Percentiles rank a stretch among this genome's conserved stretches.
Evolutionary conservation across 225 moss, liverwort and hornwort genomes (phyloP).

Genomic region (Neckera pumila): DNA sequence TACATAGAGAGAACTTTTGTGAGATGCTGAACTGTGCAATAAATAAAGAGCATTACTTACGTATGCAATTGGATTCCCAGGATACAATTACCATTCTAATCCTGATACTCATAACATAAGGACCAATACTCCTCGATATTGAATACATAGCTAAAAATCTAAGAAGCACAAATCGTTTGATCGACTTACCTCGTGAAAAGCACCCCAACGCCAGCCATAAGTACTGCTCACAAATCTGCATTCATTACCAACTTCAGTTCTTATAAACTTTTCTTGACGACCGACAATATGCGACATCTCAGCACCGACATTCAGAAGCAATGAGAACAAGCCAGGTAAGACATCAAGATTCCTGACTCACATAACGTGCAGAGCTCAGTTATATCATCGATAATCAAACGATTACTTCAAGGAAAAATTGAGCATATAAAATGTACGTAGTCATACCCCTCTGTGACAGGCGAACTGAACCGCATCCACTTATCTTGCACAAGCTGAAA

Average conservation of each 20-base stretch:
- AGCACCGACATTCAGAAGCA: not conserved
- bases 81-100: not conserved
- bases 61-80: not conserved
- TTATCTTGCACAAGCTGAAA: constrained; percentile 51
- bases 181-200: constrained; percentile 70
- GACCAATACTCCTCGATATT: not conserved
- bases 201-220: constrained; percentile 92
- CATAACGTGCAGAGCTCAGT: not conserved
- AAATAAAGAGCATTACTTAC: not conserved
- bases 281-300: not conserved
- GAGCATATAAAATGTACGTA: not conserved
- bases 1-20: not conserved
- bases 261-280: not conserved
- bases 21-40: not conserved
- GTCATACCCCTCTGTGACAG: constrained; percentile 63
- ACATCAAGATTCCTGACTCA: not conserved
- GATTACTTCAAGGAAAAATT: not conserved
- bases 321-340: not conserved
- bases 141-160: not conserved
- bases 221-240: constrained; percentile 79
- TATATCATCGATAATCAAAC: not conserved
- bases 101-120: not conserved
- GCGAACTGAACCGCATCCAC: constrained; percentile 72
- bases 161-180: not conserved
- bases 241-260: not conserved